Base-by-base conservation (phyloP, 1,284 basidiomycete genomes). In the Ganoderma sinense region DNA sequence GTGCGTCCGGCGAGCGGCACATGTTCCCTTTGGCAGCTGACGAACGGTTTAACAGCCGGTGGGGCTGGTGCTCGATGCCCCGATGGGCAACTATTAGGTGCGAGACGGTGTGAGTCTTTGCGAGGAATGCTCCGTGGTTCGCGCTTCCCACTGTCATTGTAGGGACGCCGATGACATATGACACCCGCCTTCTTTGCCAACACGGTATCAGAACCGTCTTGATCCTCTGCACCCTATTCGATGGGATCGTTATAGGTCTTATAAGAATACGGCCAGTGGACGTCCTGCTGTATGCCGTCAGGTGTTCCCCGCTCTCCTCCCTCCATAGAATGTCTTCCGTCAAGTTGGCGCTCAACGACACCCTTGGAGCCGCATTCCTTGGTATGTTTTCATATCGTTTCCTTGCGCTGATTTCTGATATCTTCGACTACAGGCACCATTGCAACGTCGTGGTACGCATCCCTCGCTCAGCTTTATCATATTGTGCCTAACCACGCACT, bases 281-380 rank as follows among this genome's bases (percentile, higher is more conserved):
- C 13, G 20, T 39, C 33, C 56, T 39, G 4, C 33, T 10, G 10
- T 6, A 39, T 33, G 20, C 36, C n/a, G 18, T 59, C 56, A 29
- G 29, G 53, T 10, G 7, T 36, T 36, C 36, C 36, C 36, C 36
- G 36, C 33, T 39, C 33, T 13, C 29, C 29, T 10, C 18, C 20
- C 20, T 13, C 56, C 31, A 13, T 13, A 39, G 11, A 53, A 71
- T 69, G 69, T 62, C 67, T 61, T 60, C 66, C n/a, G 48, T 10
- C 48, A 51, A 51, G 48, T 39, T 71, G 29, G 41, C 71, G 23
- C 64, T 73, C 40, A 69, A 73, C 53, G 40, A 71, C 51, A 73
- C 72, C n/a, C 53, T 75, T 11, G 73, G 73, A 31, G 73, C 73
- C 39, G 71, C 67, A 14, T 75, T 75, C 23, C 40, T 75, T 31